A percentile compares a stretch with the other conserved stretches of the same genome.
Evolutionary conservation across 331 rosid species (phyloP).

Genomic region (Malus hybrid): DNA sequence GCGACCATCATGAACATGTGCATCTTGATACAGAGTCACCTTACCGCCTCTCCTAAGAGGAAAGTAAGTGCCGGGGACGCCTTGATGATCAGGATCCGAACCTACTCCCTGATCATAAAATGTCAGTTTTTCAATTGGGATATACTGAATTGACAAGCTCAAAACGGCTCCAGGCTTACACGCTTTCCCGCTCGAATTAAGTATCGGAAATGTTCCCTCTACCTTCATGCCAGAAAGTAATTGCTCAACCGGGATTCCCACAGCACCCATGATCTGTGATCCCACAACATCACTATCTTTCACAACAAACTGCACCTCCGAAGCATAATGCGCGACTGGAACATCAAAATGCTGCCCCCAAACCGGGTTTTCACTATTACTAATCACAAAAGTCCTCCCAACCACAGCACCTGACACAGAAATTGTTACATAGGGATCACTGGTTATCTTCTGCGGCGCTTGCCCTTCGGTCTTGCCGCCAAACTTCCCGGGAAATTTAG

Average conservation of each 20-base stretch:
- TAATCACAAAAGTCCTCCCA: constrained; percentile 71
- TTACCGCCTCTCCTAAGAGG: constrained; percentile 67
- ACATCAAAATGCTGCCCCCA: constrained; percentile 83
- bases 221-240: constrained; percentile 32
- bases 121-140: constrained; percentile 34
- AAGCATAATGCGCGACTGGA: constrained; percentile 68
- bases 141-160: constrained; percentile 61
- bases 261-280: constrained; percentile 69
- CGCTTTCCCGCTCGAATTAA: constrained; percentile 48
- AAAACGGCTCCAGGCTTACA: constrained; percentile 54
- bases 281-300: constrained; percentile 71
- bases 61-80: constrained; percentile 72
- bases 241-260: constrained; percentile 61
- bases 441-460: constrained; percentile 30
- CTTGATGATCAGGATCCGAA: constrained; percentile 40
- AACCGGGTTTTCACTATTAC: constrained; percentile 56
- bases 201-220: constrained; percentile 65
- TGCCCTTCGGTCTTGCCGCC: constrained; percentile 27
- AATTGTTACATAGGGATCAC: constrained; percentile 80
- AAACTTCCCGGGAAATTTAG: constrained; percentile 31
- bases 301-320: constrained; percentile 67
- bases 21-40: constrained; percentile 83
- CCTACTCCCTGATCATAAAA: constrained; percentile 41
- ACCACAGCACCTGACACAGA: constrained; percentile 58
- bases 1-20: constrained; percentile 54